Percentiles rank a stretch among this genome's conserved stretches.
These are phyloP conservation scores for Claviceps pazoutovae DNA, from an alignment of 2,329 filamentous ascomycete genomes.

Conservation along the genomic window DNA sequence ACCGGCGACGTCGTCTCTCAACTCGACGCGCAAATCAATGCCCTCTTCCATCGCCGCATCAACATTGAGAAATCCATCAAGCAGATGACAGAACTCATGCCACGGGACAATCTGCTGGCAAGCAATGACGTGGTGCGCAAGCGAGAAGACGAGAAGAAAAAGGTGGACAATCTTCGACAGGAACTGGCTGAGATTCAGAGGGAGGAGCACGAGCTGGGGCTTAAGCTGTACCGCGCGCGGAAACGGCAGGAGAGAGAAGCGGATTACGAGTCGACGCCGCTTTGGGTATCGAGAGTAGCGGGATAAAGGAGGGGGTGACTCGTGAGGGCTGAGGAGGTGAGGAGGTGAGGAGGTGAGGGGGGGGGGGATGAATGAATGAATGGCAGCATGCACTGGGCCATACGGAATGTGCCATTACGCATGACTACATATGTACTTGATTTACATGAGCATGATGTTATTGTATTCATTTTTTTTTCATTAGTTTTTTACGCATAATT, in stretches of 20 bases:
- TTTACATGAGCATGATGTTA: too few species aligned
- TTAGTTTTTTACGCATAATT: too few species aligned
- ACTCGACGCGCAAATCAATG: constrained; percentile 51
- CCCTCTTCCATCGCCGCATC: constrained; percentile 50
- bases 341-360: too few species aligned
- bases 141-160: constrained; percentile 44
- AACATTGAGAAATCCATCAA: constrained; percentile 61
- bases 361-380: too few species aligned
- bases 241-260: constrained; percentile 59
- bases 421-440: too few species aligned
- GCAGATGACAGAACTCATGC: constrained; percentile 68
- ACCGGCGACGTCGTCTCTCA: constrained; percentile 50
- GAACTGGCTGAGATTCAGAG: constrained; percentile 61
- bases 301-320: constrained; percentile 10
- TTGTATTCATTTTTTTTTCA: too few species aligned
- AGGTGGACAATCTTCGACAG: constrained; percentile 49
- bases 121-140: constrained; percentile 47
- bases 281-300: constrained; percentile 72
- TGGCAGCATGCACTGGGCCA: too few species aligned
- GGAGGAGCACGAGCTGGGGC: constrained; percentile 65
- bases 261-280: constrained; percentile 48
- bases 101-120: constrained; percentile 52
- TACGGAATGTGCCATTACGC: too few species aligned
- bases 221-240: constrained; percentile 60
- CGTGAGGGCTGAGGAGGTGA: not conserved